Conservation (phyloP, 805 yeast genomes). For the Kurtzmaniella fragi region DNA sequence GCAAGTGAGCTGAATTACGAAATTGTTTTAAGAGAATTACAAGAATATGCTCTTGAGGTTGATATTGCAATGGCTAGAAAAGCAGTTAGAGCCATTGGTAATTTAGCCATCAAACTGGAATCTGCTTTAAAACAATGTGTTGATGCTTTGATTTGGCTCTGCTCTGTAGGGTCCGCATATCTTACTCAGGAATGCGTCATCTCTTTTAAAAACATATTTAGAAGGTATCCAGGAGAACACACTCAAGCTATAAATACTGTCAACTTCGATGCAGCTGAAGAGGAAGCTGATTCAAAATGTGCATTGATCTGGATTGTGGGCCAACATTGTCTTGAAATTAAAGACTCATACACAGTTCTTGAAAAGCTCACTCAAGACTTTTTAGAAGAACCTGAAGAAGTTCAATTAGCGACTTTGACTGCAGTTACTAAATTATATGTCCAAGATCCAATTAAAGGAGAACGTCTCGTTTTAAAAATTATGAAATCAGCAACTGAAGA, state of each 20-base stretch:
- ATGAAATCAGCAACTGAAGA: conserved; percentile 71
- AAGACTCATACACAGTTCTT: conserved; percentile 32
- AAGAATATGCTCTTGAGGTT: conserved; percentile 82
- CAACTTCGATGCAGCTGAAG: conserved; percentile 26
- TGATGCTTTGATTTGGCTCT: conserved; percentile 51
- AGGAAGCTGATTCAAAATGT: conserved; percentile 74
- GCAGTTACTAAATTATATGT: conserved; percentile 69
- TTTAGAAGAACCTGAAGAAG: conserved; percentile 63
- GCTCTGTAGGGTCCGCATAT: conserved; percentile 62
- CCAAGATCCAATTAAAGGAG: conserved; percentile 49
- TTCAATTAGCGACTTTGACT: conserved; percentile 69
- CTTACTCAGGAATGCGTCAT: conserved; percentile 77
- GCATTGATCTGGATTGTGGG: conserved; percentile 85
- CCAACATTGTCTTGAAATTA: conserved; percentile 51
- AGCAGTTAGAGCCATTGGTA: conserved; percentile 86
- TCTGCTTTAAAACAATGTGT: conserved; percentile 61
- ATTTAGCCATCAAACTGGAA: conserved; percentile 73
- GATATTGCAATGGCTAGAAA: conserved; percentile 84
- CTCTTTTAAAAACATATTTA: conserved; percentile 68
- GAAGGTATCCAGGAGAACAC: conserved; percentile 60
- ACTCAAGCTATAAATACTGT: conserved; percentile 17
- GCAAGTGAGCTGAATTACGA: conserved; percentile 62
- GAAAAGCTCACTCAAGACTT: conserved; percentile 42
- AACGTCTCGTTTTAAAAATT: conserved; percentile 51
- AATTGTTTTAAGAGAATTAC: conserved; percentile 65